These are phyloP conservation scores for Neurospora sp. DNA, from an alignment of 2,329 filamentous ascomycete species.

Conservation along the genomic window DNA sequence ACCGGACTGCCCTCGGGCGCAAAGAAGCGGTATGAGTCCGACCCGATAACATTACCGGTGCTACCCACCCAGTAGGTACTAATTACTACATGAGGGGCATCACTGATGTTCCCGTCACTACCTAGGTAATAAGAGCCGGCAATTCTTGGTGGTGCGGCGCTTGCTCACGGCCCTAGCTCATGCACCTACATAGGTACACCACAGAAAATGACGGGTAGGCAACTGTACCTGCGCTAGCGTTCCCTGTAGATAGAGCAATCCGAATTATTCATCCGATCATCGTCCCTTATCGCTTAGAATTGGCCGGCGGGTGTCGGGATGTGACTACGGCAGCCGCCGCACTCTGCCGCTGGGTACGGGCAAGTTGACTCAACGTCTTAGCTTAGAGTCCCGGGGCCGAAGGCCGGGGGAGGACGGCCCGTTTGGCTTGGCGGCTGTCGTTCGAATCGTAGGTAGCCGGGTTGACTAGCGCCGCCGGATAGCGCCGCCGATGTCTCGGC, in stretches of 20 bases:
- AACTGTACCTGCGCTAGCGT: neutral
- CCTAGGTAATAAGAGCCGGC: neutral
- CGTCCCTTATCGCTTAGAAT: neutral
- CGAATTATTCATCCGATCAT: neutral
- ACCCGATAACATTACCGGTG: neutral
- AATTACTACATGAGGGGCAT: neutral
- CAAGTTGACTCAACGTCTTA: neutral
- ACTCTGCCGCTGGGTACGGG: neutral
- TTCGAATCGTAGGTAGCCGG: neutral
- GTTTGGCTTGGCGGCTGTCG: neutral
- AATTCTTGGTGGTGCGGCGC: neutral
- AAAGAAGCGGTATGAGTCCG: neutral
- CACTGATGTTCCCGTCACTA: neutral
- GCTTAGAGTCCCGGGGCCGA: too few relatives aligned
- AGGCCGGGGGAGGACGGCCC: neutral
- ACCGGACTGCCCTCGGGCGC: neutral
- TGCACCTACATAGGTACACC: neutral
- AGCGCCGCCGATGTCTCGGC: neutral
- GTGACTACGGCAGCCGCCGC: neutral
- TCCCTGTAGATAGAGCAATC: neutral
- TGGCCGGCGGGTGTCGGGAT: neutral
- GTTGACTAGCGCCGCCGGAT: neutral
- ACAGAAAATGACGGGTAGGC: neutral
- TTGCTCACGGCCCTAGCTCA: neutral
- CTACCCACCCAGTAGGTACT: neutral